Evolutionary conservation across 2,329 filamentous ascomycete species (phyloP), one percentile per base, ranked within the genome.

Genomic region (Claviceps citrina): DNA sequence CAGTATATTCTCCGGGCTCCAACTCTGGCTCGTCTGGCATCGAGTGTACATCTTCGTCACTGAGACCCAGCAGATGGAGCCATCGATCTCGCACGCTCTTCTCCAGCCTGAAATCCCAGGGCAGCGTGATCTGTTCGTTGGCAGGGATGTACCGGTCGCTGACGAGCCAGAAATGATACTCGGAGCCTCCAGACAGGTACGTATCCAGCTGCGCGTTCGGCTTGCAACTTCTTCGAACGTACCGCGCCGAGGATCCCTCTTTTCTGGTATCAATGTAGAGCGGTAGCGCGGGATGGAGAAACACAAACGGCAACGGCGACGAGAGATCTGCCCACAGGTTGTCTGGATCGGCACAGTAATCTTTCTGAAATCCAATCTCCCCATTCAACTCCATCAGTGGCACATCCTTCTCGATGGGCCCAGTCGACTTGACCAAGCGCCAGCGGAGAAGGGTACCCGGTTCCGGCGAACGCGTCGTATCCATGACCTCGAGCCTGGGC

Each of bases 131-230:
- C 51, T 77, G 73, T 51, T 78, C 75, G 31, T 70, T 66, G 1
- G 76, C 66, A 13, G 70, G 60, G 41, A 96, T 86, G 28, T 79
- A 70, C 39, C 81, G 73, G 49, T 84, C 84, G 50, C 85, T 86
- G 43, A 94, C 76, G 46, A 95, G 79, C 73, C 89, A 95, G 58
- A 96, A 94, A 54, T 91, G 84, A 54, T 89, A 93, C 47, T 89
- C 80, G 1, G 77, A 78, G 3, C 73, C 71, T 35, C 77, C 78
- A 2, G 84, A 84, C 36, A 95, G 73, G 48, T 86, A 83, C 0
- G 87, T 93, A 55, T 91, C 87, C 51, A 96, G 67, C 25, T 74
- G 71, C n/a, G 91, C 76, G 53, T 96, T 98, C 1, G 91, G 84
- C 45, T 75, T 77, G 63, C 91, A 98, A 52, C 91, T 96, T 48